Evolutionary conservation across 345 rosid species (phyloP).

Genomic region (Lenwebbia sp.): DNA sequence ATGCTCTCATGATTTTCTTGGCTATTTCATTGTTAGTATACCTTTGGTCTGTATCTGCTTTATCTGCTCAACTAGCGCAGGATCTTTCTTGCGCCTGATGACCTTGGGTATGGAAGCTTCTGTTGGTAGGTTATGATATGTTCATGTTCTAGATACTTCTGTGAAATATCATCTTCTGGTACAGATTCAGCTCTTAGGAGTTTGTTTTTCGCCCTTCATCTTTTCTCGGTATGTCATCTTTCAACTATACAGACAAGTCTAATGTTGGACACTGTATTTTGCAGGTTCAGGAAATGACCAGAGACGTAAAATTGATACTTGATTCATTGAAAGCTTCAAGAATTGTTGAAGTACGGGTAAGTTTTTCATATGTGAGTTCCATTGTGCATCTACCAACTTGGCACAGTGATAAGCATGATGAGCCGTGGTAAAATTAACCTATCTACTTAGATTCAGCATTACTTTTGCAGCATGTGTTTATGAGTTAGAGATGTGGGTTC

Average conservation of each 20-base stretch:
- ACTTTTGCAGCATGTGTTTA: background rate
- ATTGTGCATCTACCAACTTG: background rate
- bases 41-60: background rate
- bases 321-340: background rate
- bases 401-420: background rate
- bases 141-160: background rate
- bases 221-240: background rate
- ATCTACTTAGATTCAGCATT: background rate
- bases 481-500: background rate
- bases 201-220: background rate
- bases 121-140: background rate
- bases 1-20: background rate
- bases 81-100: background rate
- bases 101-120: background rate
- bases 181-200: background rate
- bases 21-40: background rate
- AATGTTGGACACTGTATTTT: background rate
- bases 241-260: background rate
- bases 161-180: background rate
- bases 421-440: background rate
- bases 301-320: background rate
- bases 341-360: background rate
- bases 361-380: background rate
- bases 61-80: background rate
- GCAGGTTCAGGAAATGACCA: background rate